Base-by-base conservation (phyloP, 1,284 basidiomycete genomes). In the Pascua guehoae region DNA sequence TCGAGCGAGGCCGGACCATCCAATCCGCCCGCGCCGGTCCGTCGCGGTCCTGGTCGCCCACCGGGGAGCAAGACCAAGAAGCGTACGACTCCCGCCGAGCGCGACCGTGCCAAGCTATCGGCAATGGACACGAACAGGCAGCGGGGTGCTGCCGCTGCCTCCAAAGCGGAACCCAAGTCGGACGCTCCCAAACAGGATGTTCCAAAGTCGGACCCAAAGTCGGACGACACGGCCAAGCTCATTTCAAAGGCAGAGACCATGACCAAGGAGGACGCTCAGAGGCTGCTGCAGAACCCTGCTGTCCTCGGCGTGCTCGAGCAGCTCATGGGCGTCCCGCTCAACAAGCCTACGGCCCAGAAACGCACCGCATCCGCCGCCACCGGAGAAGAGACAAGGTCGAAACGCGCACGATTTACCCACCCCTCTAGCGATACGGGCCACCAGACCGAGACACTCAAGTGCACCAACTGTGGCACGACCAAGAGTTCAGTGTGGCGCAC, bases 401-500 rank as follows among this genome's bases (percentile, higher is more conserved):
- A 59, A 37, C 42, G 51, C 24, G 40, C 57, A 37, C 54, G 59
- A 39, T 38, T 49, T 32, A 32, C 24, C 4, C 24, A 32, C 24
- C 24, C 24, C 32, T 17, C 16, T 8, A 38, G 16, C 32, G 24
- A 38, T n/a, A 12, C 32, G 11, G 15, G 9, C 10, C 40, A 40
- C 41, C 12, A 11, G 14, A 36, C 36, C 16, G 46, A 36, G 47
- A 41, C 24, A 12, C 48, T 45, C 18, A 68, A 67, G 24, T 77
- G 75, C 60, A 74, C 57, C 45, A 74, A 75, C 57, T 77, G 75
- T 53, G 68, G 70, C 11, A 65, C 70, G 17, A 73, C 69, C 4
- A 71, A 73, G 51, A 69, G 65, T 45, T 66, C 67, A 2, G 71
- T 75, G 5, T 77, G 75, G 75, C 64, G 75, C 49, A 69, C 65